Evolutionary conservation across 202 grass and related monocot genomes (phyloP), one percentile per base, ranked within the genome.

Genomic region (Carex arenaria): DNA sequence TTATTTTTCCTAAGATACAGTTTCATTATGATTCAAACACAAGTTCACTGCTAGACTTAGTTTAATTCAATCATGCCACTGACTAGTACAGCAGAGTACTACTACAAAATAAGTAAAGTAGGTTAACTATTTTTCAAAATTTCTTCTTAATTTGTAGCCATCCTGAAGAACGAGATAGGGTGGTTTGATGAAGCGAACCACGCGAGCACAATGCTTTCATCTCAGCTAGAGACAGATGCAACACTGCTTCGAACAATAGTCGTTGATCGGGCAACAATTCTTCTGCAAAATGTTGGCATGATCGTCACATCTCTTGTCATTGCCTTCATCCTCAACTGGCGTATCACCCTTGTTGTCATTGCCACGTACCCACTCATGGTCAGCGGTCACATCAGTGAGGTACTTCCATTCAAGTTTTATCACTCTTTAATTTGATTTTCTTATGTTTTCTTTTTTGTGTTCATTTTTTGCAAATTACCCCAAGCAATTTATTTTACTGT

Each of bases 381-480:
- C 88, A 98, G 95, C 86, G 95, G 95, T 18, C 95, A 98, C 83
- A 98, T 98, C 88, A 98, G 95, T 34, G 95, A 98, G 91, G 95
- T 98, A 70, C 47, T 5, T 70, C 38, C 26, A 4, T 7, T 80
- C 34, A 23, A 55, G 4, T 20, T 0, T 12, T 62, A 10, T 57
- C 43, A 67, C 49, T 59, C 3, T 40, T 40, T 83, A 3, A 42
- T 17, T 64, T 66, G 20, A 45, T 81, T 66, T 59, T 53, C 36
- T 38, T 38, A 14, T 51, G 18, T 13, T 15, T 80, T n/a, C 43
- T 6, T 30, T 23, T 81, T 19, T 31, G 11, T 2, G 1, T 56
- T 3, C 0, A 69, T 15, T 54, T 28, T 75, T 75, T 73, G 18
- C 65, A 43, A 71, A 22, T 19, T 22, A 51, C 7, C n/a, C 69